These are phyloP conservation scores for Microdochium bolleyi DNA, from an alignment of 2,329 filamentous ascomycete species.

Conservation along the genomic window DNA sequence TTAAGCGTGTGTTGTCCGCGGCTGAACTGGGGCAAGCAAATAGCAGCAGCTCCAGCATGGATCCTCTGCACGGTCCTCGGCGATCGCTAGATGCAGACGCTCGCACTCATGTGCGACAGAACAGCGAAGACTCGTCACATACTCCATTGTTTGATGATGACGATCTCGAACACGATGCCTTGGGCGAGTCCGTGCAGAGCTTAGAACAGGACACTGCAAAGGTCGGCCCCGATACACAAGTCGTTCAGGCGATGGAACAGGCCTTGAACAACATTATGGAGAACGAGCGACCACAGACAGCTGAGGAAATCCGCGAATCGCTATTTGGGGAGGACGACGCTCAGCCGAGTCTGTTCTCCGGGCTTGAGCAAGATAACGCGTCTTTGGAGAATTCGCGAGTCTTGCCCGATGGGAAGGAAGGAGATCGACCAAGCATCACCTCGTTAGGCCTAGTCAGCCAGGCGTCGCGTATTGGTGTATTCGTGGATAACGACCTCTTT, in stretches of 20 bases:
- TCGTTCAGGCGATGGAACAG: conserved; percentile 88
- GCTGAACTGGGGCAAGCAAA: conserved; percentile 34
- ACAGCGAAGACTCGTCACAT: conserved; percentile 16
- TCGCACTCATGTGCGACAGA: conserved; percentile 12
- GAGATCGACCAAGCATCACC: conserved; percentile 75
- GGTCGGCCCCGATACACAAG: conserved; percentile 60
- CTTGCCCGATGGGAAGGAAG: conserved; percentile 28
- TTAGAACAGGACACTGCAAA: conserved; percentile 63
- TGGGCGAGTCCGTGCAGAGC: conserved; percentile 67
- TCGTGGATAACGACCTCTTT: conserved; percentile 88
- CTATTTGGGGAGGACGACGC: conserved; percentile 53
- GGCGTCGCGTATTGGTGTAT: conserved; percentile 82
- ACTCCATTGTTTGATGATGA: conserved; percentile 73
- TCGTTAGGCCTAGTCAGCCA: conserved; percentile 86
- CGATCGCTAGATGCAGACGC: conserved; percentile 64
- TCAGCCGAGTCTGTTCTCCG: conserved; percentile 40
- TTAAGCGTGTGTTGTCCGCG: conserved; percentile 36
- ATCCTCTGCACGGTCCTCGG: conserved; percentile 37
- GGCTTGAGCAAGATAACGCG: conserved; percentile 47
- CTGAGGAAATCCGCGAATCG: conserved; percentile 57
- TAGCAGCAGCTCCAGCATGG: conserved; percentile 27
- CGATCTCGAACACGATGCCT: conserved; percentile 61
- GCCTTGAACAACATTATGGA: conserved; percentile 91
- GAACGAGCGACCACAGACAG: conserved; percentile 57
- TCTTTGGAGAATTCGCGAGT: conserved; percentile 2